Evolutionary conservation across 768 basidiomycete species (phyloP), one percentile per base, ranked within the genome.

Genomic region (Mycena galopus): DNA sequence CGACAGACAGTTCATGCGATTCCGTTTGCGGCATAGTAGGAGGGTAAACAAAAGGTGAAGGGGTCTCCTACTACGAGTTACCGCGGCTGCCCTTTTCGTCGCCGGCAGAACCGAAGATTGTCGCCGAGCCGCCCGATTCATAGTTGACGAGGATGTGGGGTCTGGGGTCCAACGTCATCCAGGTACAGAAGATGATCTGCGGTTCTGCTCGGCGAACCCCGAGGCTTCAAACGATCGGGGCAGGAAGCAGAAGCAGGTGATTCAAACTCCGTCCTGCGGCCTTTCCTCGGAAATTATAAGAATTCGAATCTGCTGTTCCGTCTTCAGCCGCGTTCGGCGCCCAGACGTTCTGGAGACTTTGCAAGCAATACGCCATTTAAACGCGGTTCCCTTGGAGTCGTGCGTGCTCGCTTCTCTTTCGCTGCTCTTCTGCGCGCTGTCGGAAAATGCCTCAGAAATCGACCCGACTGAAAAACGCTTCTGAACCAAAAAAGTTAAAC

Each of bases 361-460:
- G 44, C 11, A 29, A 62, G 32, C 27, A 21, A 21, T 11, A 51
- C 12, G 61, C 27, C 61, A 50, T n/a, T 62, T 50, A 50, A 16
- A 50, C 27, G 61, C 29, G 19, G 61, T 62, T 62, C 9, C 61
- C 44, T 50, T 62, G 61, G 44, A 62, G n/a, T 37, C 44, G 21
- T 35, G 21, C 25, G 25, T n/a, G n/a, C 25, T 30, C 29, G 27
- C 39, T 61, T 61, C 60, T 44, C 19, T 44, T 14, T 29, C 42
- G 8, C 8, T 32, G 29, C 12, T 21, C 57, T 23, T 33, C 35
- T 58, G 57, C 57, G 32, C 12, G 61, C 11, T 47, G 61, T n/a
- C 30, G n/a, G 19, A 44, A 58, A 62, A 47, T 47, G 44, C 61
- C 29, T 50, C 30, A 23, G 37, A 29, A 12, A n/a, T 27, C 33